These are phyloP conservation scores for Aureobasidium subglaciale DNA, from an alignment of 2,329 filamentous ascomycete species.

Conservation along the genomic window DNA sequence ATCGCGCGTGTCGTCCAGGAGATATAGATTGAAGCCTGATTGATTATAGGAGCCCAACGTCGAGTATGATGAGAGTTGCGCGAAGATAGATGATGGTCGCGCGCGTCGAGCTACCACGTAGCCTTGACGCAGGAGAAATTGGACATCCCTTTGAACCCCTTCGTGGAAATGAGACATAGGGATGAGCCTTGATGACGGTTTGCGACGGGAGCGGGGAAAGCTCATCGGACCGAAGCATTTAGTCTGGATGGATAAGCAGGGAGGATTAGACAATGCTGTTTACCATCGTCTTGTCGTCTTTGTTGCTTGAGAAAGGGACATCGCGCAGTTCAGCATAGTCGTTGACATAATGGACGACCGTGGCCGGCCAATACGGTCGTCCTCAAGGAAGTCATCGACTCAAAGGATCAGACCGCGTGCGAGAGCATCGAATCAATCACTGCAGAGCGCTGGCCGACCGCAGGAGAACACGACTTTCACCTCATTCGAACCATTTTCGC, in stretches of 20 bases:
- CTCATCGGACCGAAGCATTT: conserved; percentile 12
- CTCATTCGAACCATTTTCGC: conserved; percentile 19
- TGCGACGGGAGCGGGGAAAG: conserved; percentile 12
- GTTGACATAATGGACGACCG: conserved; percentile 16
- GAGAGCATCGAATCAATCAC: conserved; percentile 16
- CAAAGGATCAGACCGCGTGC: conserved; percentile 14
- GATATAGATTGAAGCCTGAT: conserved; percentile 4
- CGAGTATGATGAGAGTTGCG: neutral
- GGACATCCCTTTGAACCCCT: neutral
- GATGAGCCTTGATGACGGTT: conserved; percentile 4
- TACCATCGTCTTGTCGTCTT: neutral
- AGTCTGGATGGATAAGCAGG: neutral
- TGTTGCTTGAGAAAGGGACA: neutral
- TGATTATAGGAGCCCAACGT: neutral
- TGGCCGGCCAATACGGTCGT: conserved; percentile 13
- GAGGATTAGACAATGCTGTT: neutral
- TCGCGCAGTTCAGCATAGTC: neutral
- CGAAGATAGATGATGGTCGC: neutral
- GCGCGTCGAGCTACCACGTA: neutral
- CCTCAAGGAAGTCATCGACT: conserved; percentile 17
- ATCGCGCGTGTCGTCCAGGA: neutral
- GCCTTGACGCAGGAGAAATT: conserved; percentile 1
- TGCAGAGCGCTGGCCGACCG: conserved; percentile 14
- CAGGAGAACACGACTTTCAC: conserved; percentile 17
- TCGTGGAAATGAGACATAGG: conserved; percentile 12